Evolutionary conservation across 2,329 filamentous ascomycete genomes (phyloP), one percentile per base, ranked within the genome.

Genomic region (Fusarium irregulare): DNA sequence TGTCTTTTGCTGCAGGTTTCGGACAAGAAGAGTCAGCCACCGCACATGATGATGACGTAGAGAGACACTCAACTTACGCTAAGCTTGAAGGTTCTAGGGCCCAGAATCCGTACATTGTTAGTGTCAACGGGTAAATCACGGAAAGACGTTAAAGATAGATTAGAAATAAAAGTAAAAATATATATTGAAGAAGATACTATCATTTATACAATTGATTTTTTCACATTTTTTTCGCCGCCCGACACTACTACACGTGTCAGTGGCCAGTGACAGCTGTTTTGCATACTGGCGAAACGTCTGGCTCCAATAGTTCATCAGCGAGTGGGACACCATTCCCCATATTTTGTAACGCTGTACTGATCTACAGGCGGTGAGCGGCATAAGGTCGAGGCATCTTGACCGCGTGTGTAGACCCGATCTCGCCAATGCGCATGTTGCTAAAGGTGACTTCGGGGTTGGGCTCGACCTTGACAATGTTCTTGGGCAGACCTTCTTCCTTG

Each of bases 391-490:
- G 49, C 14, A 44, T 34, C 44, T 64, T 64, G 21, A 64, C 60
- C 42, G 62, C 55, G 34, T 58, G 66, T 23, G 68, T 89, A 20
- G 85, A 86, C 7, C 83, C 86, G 72, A 90, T 85, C 69, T 89
- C 86, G n/a, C 88, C 88, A 82, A 86, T 87, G 72, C 83, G 84
- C 70, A 90, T 85, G 72, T 88, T 84, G 65, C 83, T 85, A 73
- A 87, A 89, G 2, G 79, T 83, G 6, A 89, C 85, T 16, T 80
- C 80, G 1, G 87, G 84, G 50, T 80, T 79, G 1, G 85, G 83
- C 71, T 85, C 78, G 16, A 85, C 75, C 48, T 79, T 76, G 56
- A 81, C 64, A 59, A 89, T 86, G 16, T 81, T 77, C 40, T 77
- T 76, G 0, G 88, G 87, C 61, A 83, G 80, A 1, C 87, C 88